Evolutionary conservation across 345 rosid species (phyloP), one percentile per base, ranked within the genome.

Genomic region (Eutrema yunnanense): DNA sequence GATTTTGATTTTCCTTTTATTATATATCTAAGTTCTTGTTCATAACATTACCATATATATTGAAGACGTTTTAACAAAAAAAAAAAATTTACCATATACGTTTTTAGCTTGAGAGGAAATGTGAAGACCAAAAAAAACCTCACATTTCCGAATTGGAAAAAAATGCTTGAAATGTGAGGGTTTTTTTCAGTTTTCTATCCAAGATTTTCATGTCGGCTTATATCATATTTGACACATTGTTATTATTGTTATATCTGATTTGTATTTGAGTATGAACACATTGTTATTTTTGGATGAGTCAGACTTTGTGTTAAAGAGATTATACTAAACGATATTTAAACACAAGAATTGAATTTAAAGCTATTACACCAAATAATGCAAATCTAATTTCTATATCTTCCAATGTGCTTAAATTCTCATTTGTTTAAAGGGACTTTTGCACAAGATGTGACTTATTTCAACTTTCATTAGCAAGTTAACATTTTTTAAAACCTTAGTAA

Each of bases 21-120:
- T 12, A 43, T 48, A 43, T 52, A 19, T 42, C 42, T 30, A 40
- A 71, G 68, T 41, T 59, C 19, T 59, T 61, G 62, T 33, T 62
- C 69, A 63, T 37, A 73, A 43, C 63, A 53, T 63, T 46, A 65
- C 58, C 64, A 9, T 63, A 42, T 42, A 9, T 63, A 42, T 42
- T n/a, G n/a, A n/a, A n/a, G n/a, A n/a, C n/a, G n/a, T n/a, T n/a
- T n/a, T n/a, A n/a, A n/a, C n/a, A n/a, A n/a, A n/a, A n/a, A n/a
- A n/a, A n/a, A n/a, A n/a, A n/a, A n/a, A n/a, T n/a, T n/a, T n/a
- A n/a, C n/a, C n/a, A 9, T 63, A 42, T 42, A 49, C 11, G 6
- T 13, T 62, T 8, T 26, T 11, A 10, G 51, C 9, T 38, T 76
- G 74, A 37, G 64, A 14, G 14, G n/a, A 70, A 34, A 37, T 62